A percentile compares a stretch with the other conserved stretches of the same genome.
Conservation (phyloP, 441 rosid species). For the Corymbia calophylla region DNA sequence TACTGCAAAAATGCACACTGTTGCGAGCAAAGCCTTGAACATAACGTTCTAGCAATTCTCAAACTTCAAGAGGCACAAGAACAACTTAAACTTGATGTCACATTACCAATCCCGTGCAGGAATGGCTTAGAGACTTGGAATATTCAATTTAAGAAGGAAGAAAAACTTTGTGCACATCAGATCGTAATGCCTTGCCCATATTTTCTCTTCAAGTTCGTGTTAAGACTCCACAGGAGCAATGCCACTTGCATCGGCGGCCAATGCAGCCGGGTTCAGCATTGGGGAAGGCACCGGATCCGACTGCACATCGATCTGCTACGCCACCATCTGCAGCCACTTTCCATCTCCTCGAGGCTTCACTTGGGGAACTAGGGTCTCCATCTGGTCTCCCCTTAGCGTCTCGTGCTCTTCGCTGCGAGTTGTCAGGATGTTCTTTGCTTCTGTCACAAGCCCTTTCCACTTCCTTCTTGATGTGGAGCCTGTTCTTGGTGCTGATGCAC, state of each 20-base stretch:
- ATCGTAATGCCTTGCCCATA: not conserved
- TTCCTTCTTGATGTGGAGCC: slow-evolving; percentile 85
- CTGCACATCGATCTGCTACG: slow-evolving; percentile 35
- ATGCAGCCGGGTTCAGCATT: slow-evolving; percentile 51
- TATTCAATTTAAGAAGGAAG: not conserved
- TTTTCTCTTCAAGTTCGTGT: not conserved
- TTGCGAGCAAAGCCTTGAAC: not conserved
- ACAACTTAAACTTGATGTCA: not conserved
- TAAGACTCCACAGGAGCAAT: slow-evolving; percentile 73
- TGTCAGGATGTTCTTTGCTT: slow-evolving; percentile 68
- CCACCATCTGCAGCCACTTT: slow-evolving; percentile 38
- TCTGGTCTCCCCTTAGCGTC: not conserved
- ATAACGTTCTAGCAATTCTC: not conserved
- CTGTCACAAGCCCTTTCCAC: slow-evolving; percentile 74
- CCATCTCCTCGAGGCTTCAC: slow-evolving; percentile 42
- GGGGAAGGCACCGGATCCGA: slow-evolving; percentile 42
- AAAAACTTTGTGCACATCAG: not conserved
- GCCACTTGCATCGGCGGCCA: slow-evolving; percentile 70
- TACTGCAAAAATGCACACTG: not conserved
- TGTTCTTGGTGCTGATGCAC: slow-evolving; percentile 84
- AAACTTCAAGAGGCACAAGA: not conserved
- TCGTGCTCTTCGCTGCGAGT: slow-evolving; percentile 50
- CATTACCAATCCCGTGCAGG: not conserved
- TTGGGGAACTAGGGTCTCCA: slow-evolving; percentile 32
- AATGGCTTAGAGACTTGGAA: not conserved